These are phyloP conservation scores for Rutstroemia sp. DNA, from an alignment of 2,329 filamentous ascomycete species.

Conservation along the genomic window DNA sequence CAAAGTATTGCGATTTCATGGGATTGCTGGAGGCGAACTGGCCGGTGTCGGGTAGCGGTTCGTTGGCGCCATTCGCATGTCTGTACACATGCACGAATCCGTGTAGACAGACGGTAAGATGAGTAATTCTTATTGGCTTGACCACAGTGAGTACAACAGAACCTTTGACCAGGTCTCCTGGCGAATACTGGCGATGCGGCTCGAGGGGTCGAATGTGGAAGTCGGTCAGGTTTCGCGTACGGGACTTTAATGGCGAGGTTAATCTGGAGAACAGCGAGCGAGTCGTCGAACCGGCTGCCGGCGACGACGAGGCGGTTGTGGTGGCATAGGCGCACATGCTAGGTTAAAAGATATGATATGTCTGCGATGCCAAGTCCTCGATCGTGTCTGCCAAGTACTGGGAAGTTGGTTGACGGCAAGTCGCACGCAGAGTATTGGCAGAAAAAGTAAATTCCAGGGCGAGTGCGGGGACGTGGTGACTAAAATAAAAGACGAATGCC, in stretches of 20 bases:
- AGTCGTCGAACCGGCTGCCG: constrained; percentile 19
- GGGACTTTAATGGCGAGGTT: constrained; percentile 37
- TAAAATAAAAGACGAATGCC: background rate
- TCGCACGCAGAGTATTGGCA: constrained; percentile 7
- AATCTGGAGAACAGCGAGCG: constrained; percentile 34
- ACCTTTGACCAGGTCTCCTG: constrained; percentile 66
- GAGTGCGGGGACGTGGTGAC: constrained; percentile 3
- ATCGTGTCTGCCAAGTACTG: constrained; percentile 23
- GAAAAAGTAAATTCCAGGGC: background rate
- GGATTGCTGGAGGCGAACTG: constrained; percentile 31
- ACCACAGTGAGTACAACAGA: constrained; percentile 65
- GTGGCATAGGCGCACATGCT: constrained; percentile 30
- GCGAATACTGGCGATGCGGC: constrained; percentile 68
- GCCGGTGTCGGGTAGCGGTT: constrained; percentile 32
- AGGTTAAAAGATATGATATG: constrained; percentile 11
- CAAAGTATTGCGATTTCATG: constrained; percentile 50
- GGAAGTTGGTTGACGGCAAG: constrained; percentile 7
- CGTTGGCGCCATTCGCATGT: constrained; percentile 49
- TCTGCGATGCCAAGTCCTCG: constrained; percentile 15
- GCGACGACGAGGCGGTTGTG: constrained; percentile 19
- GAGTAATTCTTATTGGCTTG: constrained; percentile 70
- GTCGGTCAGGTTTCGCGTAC: constrained; percentile 61
- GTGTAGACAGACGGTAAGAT: constrained; percentile 70
- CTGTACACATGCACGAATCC: constrained; percentile 76
- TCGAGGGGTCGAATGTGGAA: constrained; percentile 73